phyloP scores from a whole-genome alignment of 2,329 filamentous ascomycete genomes.

The Penicillium sp. region DNA sequence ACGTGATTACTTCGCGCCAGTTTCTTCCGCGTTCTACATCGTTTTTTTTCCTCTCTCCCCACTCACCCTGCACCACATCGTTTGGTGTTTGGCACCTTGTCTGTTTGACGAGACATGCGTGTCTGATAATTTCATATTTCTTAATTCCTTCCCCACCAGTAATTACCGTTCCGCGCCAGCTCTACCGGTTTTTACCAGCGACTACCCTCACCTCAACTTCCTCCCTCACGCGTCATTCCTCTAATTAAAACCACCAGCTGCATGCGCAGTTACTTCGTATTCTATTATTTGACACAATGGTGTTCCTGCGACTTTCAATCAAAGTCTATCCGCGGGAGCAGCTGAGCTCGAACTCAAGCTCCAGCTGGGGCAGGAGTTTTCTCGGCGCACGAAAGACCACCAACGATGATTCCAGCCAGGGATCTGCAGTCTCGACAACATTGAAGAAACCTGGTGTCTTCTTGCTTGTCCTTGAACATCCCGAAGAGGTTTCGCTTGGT shows the following conservation, averaged over 20 bases:
- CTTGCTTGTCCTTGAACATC: constrained; percentile 30
- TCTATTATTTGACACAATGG: constrained; percentile 22
- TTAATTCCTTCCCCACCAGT: background rate
- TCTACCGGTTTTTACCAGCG: background rate
- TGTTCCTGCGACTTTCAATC: constrained; percentile 38
- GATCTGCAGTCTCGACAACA: background rate
- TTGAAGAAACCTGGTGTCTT: constrained; percentile 29
- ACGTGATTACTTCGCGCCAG: background rate
- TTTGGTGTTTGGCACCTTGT: background rate
- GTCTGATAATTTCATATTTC: background rate
- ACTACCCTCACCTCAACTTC: background rate
- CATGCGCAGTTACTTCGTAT: background rate
- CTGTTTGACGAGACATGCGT: background rate
- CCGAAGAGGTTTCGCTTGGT: constrained; percentile 32
- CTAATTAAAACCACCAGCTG: background rate
- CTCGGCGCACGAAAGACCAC: constrained; percentile 15
- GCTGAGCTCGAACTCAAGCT: constrained; percentile 12
- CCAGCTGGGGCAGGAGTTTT: background rate
- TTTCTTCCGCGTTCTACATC: constrained; percentile 2
- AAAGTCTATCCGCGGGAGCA: constrained; percentile 34
- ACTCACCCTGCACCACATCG: background rate
- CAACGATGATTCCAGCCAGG: constrained; percentile 16
- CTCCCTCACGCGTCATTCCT: background rate
- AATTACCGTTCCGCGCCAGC: background rate
- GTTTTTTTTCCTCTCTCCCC: background rate